Evolutionary conservation across 306 rosid genomes (phyloP).

Genomic region (Herpetospermum pedunculosum): DNA sequence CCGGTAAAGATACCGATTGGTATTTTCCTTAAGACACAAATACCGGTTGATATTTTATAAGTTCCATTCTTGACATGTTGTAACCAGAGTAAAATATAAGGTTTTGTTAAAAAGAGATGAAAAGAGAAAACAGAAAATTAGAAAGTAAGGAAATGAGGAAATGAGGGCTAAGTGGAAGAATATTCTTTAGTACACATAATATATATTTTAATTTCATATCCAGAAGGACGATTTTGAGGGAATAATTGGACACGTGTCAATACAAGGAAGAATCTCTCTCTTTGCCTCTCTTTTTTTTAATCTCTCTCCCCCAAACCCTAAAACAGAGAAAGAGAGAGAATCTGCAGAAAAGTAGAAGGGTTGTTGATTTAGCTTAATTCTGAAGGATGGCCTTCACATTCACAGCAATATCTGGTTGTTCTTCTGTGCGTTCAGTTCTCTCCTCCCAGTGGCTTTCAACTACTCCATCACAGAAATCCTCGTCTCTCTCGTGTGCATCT

Average conservation of each 20-base stretch:
- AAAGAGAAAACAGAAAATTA: not conserved
- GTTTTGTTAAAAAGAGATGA: not conserved
- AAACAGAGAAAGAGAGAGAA: too few relatives aligned
- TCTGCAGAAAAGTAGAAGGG: constrained; percentile 73
- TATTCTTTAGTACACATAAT: not conserved
- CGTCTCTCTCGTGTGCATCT: constrained; percentile 42
- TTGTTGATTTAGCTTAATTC: too few relatives aligned
- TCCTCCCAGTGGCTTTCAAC: not conserved
- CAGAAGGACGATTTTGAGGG: constrained; percentile 43
- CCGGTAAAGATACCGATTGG: too few relatives aligned
- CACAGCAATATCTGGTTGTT: not conserved
- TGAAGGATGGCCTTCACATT: not conserved
- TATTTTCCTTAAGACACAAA: too few relatives aligned
- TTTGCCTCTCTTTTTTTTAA: too few relatives aligned
- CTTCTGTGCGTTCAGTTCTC: not conserved
- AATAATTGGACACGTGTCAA: constrained; percentile 51
- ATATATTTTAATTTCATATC: constrained; percentile 17
- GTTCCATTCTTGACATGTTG: too few relatives aligned
- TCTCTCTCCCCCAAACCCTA: not conserved
- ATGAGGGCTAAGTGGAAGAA: constrained; percentile 6
- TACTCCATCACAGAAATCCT: constrained; percentile 14
- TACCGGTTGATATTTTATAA: too few relatives aligned
- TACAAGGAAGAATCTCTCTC: constrained; percentile 26
- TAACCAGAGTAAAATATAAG: too few relatives aligned
- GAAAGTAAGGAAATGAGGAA: too few relatives aligned